Conservation (phyloP, 352 stramenopile genomes). For the Sclerospora graminicola region DNA sequence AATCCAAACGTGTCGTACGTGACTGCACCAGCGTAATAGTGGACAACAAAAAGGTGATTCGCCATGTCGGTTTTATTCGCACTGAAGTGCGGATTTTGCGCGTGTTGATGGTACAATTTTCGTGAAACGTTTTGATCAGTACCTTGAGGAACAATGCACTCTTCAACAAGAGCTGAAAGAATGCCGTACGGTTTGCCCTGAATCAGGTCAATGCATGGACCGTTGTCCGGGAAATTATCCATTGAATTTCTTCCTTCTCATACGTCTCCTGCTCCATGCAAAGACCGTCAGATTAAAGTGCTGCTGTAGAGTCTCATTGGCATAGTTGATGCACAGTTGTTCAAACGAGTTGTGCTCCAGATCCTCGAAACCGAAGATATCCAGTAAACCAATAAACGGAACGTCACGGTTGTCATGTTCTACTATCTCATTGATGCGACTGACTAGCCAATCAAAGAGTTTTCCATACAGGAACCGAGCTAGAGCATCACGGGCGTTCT, state of each 20-base stretch:
- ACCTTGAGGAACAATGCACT: conserved; percentile 83
- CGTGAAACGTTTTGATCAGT: conserved; percentile 82
- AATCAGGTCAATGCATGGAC: conserved; percentile 86
- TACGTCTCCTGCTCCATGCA: conserved; percentile 85
- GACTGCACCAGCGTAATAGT: conserved; percentile 92
- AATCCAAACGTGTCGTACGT: conserved; percentile 92
- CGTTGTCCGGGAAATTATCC: conserved; percentile 87
- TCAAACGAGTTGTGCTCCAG: conserved; percentile 91
- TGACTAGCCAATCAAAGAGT: conserved; percentile 90
- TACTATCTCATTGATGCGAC: conserved; percentile 80
- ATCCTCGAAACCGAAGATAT: conserved; percentile 87
- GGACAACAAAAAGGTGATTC: conserved; percentile 71
- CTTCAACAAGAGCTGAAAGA: conserved; percentile 80
- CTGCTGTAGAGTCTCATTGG: conserved; percentile 88
- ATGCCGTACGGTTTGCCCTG: conserved; percentile 77
- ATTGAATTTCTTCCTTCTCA: conserved; percentile 81
- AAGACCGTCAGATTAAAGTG: conserved; percentile 88
- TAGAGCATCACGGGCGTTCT: conserved; percentile 89
- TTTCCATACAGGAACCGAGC: conserved; percentile 93
- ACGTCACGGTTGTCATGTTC: conserved; percentile 41
- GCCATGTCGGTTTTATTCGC: conserved; percentile 68
- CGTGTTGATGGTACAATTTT: conserved; percentile 70
- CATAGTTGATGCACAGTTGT: conserved; percentile 92
- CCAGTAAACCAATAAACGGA: conserved; percentile 67
- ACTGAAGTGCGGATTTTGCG: conserved; percentile 57